Base-by-base conservation (phyloP, 345 rosid species). In the Populus ilicifolia region DNA sequence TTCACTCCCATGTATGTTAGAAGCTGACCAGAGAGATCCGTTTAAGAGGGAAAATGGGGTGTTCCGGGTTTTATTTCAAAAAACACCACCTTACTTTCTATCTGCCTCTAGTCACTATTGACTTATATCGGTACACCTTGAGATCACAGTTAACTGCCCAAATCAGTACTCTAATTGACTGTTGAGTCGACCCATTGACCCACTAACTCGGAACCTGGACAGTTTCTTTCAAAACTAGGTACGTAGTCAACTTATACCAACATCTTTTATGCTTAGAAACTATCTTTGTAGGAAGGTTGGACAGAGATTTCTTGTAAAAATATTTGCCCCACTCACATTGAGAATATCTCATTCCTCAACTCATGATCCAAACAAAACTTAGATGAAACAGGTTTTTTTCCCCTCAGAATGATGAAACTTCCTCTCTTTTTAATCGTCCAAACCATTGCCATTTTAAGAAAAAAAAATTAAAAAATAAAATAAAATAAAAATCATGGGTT, bases 1-100 rank as follows among this genome's bases (percentile, higher is more conserved):
- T 89, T 93, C 86, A 93, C 98, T 0, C 98, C 98, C 97, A 96
- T 95, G 56, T 50, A 0, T 50, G 21, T 50, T 17, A 16, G 21
- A 50, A 18, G 3, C 21, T 50, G 18, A 5, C 8, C 21, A 5
- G 21, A 50, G 56, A 18, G 56, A 50, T 50, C 56, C 56, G 56
- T 50, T 50, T 1, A 50, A 50, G 56, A 50, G 56, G 56, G 56
- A 50, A 50, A 44, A 44, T 39, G 43, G 0, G 43, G 43, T 33
- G 43, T 8, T 39, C 10, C 1, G 43, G 43, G 43, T 44, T 44
- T 44, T 44, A 2, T 50, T 50, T 18, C 0, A 50, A 50, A 50
- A 50, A 48, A 18, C 56, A 50, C 56, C n/a, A 5, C 56, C 18
- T 50, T 50, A 50, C 56, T 50, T 50, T 50, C 56, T 50, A 48